These are phyloP conservation scores for Geranomyces variabilis DNA, from an alignment of 192 early-diverging fungal species.

Conservation along the genomic window DNA sequence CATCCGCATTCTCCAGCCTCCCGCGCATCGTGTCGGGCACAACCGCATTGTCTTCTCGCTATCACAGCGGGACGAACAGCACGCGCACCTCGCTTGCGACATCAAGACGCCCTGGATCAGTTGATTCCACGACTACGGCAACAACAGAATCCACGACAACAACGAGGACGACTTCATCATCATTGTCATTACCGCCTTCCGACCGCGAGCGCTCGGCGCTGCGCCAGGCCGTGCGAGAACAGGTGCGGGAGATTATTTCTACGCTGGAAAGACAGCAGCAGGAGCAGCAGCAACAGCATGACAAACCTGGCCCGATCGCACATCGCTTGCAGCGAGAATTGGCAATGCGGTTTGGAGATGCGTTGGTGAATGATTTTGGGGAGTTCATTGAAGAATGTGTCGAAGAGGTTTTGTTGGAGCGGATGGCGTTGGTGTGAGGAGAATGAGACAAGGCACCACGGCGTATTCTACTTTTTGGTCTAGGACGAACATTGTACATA, in stretches of 20 bases:
- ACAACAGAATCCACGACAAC: background rate
- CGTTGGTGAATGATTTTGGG: background rate
- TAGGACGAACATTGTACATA: too few relatives aligned
- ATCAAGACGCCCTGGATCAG: background rate
- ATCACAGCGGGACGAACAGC: background rate
- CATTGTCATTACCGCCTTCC: too few relatives aligned
- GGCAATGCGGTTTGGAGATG: background rate
- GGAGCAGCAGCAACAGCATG: too few relatives aligned
- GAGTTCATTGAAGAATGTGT: background rate
- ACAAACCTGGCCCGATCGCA: too few relatives aligned
- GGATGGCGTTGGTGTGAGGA: slow-evolving; percentile 9
- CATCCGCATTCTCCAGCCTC: background rate
- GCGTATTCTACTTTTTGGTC: too few relatives aligned
- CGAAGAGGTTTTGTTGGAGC: slow-evolving; percentile 1
- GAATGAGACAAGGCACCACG: too few relatives aligned
- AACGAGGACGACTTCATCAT: background rate
- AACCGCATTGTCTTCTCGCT: background rate
- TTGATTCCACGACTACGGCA: background rate
- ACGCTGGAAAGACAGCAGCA: too few relatives aligned
- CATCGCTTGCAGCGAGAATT: too few relatives aligned
- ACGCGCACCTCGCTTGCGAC: background rate
- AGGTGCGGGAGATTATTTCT: background rate
- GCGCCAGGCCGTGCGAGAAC: background rate
- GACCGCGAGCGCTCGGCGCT: background rate
- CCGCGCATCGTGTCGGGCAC: background rate